phyloP scores from a whole-genome alignment of 495 filamentous ascomycete genomes.

The Cenococcum geophilum region DNA sequence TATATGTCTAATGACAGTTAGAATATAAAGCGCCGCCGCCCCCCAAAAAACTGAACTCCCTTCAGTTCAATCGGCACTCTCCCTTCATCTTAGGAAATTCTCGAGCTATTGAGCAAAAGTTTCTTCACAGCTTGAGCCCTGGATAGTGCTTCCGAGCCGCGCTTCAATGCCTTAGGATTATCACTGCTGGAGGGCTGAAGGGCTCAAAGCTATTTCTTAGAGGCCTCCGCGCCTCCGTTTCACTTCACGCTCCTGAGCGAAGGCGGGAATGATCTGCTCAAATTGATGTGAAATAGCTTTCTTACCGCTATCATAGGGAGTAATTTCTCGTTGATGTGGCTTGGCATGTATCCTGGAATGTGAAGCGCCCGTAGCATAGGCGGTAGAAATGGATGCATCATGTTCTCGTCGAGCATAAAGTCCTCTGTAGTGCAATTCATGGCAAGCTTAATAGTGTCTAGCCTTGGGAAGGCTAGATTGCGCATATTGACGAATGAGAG shows the following conservation, averaged over 20 bases:
- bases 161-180: neutral
- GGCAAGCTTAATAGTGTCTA: neutral
- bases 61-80: too few species aligned
- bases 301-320: neutral
- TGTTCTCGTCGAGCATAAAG: neutral
- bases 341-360: neutral
- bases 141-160: neutral
- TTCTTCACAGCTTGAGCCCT: neutral
- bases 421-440: neutral
- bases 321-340: neutral
- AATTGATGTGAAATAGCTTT: neutral
- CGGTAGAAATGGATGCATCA: neutral
- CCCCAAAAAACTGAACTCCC: too few species aligned
- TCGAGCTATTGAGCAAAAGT: neutral
- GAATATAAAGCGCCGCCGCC: too few species aligned
- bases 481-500: neutral
- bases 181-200: neutral
- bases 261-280: neutral
- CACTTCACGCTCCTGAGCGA: neutral
- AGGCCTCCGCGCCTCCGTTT: neutral
- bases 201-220: neutral
- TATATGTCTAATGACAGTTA: too few species aligned
- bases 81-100: too few species aligned
- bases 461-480: neutral
- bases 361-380: neutral